Conservation (phyloP, 73 alveolate species). For the Paramecium biaurelia region DNA sequence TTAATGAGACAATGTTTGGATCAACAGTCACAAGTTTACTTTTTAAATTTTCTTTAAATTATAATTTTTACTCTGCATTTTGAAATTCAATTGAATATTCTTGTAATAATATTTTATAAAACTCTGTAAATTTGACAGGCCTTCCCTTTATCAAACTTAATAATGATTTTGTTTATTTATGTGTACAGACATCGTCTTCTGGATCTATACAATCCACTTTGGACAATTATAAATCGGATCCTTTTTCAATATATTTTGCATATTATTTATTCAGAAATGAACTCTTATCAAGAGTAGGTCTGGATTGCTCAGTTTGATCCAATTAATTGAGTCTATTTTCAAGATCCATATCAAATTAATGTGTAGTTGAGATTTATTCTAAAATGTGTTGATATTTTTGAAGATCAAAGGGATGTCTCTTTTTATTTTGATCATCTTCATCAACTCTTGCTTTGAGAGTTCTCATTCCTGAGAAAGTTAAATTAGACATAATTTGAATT, state of each 20-base stretch:
- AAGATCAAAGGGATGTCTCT: not conserved
- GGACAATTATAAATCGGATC: not conserved
- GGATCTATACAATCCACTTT: not conserved
- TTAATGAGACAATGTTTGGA: not conserved
- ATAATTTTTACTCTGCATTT: not conserved
- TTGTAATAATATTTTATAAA: not conserved
- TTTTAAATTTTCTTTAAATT: not conserved
- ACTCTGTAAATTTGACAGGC: not conserved
- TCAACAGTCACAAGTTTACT: not conserved
- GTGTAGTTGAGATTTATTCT: not conserved
- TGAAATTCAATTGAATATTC: constrained; percentile 22
- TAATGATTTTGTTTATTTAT: not conserved
- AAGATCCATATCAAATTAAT: constrained; percentile 18
- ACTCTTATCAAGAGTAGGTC: not conserved
- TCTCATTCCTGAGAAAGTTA: not conserved
- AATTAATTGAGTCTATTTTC: not conserved
- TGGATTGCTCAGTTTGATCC: not conserved
- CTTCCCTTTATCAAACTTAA: not conserved
- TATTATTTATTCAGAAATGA: not conserved
- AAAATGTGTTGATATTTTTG: not conserved
- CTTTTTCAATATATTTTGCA: constrained; percentile 2
- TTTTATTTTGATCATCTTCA: not conserved
- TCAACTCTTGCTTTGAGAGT: not conserved
- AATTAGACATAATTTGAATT: constrained; percentile 47
- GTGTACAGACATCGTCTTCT: not conserved